Evolutionary conservation across 345 rosid species (phyloP).

Genomic region (Odontarrhena argentea): DNA sequence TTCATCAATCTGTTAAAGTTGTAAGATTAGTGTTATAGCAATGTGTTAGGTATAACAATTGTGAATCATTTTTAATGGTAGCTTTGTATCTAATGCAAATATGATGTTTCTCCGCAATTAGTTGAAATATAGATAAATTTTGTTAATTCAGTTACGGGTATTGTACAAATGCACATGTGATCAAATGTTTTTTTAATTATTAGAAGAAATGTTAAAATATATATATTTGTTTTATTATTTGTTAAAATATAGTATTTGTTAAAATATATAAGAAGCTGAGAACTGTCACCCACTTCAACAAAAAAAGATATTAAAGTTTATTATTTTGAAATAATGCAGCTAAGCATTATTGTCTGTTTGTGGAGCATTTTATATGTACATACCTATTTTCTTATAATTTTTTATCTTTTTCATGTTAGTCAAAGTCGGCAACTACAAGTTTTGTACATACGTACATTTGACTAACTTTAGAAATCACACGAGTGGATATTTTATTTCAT

Average conservation of each 20-base stretch:
- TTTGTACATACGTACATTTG: slow-evolving; percentile 26
- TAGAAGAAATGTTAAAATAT: neutral
- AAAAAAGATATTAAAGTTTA: neutral
- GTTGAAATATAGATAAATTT: neutral
- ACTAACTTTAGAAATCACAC: slow-evolving; percentile 12
- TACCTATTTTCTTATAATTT: neutral
- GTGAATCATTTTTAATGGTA: neutral
- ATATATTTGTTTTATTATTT: too few species aligned
- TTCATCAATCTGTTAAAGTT: neutral
- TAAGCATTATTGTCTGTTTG: slow-evolving; percentile 27
- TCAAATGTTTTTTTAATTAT: neutral
- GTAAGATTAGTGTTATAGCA: slow-evolving; percentile 20
- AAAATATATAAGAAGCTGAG: too few species aligned
- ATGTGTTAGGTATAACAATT: slow-evolving; percentile 16
- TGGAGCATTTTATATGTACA: neutral
- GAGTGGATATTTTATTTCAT: slow-evolving; percentile 12
- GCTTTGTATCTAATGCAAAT: slow-evolving; percentile 9
- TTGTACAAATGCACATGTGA: slow-evolving; percentile 8
- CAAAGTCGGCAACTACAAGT: slow-evolving; percentile 36
- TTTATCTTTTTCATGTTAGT: neutral
- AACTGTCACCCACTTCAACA: slow-evolving; percentile 3
- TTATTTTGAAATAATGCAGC: neutral
- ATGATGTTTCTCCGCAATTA: slow-evolving; percentile 11
- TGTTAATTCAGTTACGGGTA: slow-evolving; percentile 1
- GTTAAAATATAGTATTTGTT: too few species aligned